phyloP scores from a whole-genome alignment of 2,329 filamentous ascomycete genomes.

The Fusarium drepaniforme region DNA sequence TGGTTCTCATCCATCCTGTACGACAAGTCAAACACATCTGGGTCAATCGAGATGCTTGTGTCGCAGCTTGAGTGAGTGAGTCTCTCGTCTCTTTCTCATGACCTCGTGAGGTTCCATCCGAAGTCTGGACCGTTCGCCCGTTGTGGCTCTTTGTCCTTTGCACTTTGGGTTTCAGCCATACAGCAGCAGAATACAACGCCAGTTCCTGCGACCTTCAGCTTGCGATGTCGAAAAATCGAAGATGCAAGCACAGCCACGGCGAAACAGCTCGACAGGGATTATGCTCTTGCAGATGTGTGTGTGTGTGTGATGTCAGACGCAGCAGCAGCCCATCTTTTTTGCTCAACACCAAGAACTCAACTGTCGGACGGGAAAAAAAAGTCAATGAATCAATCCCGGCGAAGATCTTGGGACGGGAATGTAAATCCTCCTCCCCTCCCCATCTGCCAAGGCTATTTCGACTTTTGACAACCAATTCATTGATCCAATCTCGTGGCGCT shows the following conservation, averaged over 20 bases:
- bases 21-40: not conserved
- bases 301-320: slow-evolving; percentile 35
- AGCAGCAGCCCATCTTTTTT: slow-evolving; percentile 5
- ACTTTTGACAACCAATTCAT: slow-evolving; percentile 3
- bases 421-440: slow-evolving; percentile 24
- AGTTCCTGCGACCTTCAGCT: slow-evolving; percentile 23
- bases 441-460: slow-evolving; percentile 22
- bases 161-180: slow-evolving; percentile 14
- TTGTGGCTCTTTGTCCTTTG: slow-evolving; percentile 9
- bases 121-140: slow-evolving; percentile 19
- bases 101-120: not conserved
- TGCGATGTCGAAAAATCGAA: slow-evolving; percentile 11
- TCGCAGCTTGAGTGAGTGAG: slow-evolving; percentile 6
- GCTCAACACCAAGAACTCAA: slow-evolving; percentile 4
- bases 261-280: slow-evolving; percentile 37
- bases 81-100: not conserved
- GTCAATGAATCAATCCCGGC: slow-evolving; percentile 33
- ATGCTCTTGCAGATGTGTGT: not conserved
- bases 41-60: slow-evolving; percentile 6
- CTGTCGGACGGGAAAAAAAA: not conserved
- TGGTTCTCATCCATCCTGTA: slow-evolving; percentile 16
- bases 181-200: slow-evolving; percentile 3
- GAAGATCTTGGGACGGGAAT: slow-evolving; percentile 36
- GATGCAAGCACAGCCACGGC: slow-evolving; percentile 31
- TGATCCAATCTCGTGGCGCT: slow-evolving; percentile 27